Evolutionary conservation across 306 rosid species (phyloP).

Genomic region (Vicia sativa): DNA sequence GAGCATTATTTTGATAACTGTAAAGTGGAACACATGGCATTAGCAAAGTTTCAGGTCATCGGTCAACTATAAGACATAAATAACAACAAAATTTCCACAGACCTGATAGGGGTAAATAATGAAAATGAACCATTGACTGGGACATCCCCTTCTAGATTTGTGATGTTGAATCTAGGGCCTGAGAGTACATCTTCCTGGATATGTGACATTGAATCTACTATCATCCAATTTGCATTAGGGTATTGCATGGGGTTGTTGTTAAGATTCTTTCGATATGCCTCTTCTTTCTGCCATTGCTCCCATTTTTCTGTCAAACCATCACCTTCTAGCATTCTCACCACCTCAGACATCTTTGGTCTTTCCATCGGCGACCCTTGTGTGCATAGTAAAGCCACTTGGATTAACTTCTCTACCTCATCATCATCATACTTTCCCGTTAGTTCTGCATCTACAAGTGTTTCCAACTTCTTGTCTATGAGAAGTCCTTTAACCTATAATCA

Average conservation of each 20-base stretch:
- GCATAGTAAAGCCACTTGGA: slow-evolving; percentile 88
- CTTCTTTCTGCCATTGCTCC: slow-evolving; percentile 95
- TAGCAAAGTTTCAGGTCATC: slow-evolving; percentile 29
- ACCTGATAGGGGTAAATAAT: slow-evolving; percentile 95
- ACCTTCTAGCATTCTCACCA: slow-evolving; percentile 98
- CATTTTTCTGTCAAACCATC: slow-evolving; percentile 93
- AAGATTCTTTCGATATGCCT: slow-evolving; percentile 63
- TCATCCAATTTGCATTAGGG: slow-evolving; percentile 66
- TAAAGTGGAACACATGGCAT: slow-evolving; percentile 34
- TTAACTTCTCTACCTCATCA: slow-evolving; percentile 79
- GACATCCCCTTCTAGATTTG: slow-evolving; percentile 59
- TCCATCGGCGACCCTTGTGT: slow-evolving; percentile 80
- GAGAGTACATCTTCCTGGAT: slow-evolving; percentile 77
- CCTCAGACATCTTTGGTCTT: slow-evolving; percentile 94
- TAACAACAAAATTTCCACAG: slow-evolving; percentile 22
- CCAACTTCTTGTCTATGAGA: slow-evolving; percentile 73
- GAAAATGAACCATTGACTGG: slow-evolving; percentile 91
- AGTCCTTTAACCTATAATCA: slow-evolving; percentile 83
- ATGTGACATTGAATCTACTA: slow-evolving; percentile 72
- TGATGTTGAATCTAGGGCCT: no score
- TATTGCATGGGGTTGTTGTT: slow-evolving; percentile 48
- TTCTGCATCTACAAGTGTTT: slow-evolving; percentile 76
- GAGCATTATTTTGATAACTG: slow-evolving; percentile 72
- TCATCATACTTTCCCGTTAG: slow-evolving; percentile 66
- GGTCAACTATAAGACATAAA: slow-evolving; percentile 30